Base-by-base conservation (phyloP, 140 eudicot species). In the Flaveria floridana region DNA sequence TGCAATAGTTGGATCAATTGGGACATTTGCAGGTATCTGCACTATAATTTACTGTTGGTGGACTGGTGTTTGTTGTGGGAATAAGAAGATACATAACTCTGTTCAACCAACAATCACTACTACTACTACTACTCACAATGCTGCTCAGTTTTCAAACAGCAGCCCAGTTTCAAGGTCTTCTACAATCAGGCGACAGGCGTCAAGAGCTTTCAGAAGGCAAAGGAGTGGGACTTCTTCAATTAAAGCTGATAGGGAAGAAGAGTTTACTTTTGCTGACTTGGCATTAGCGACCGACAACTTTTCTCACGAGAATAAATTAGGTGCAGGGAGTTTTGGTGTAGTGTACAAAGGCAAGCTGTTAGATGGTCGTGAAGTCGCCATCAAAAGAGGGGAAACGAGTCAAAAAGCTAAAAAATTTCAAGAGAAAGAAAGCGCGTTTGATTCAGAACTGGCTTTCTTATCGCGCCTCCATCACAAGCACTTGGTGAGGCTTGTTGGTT, bases 331-430 rank as follows among this genome's bases (percentile, higher is more conserved):
- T 70, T 95, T 88, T 42, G 99, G 99, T 7, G 87, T 95, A 10
- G 97, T 95, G 58, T 95, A 95, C 82, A 91, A 67, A 84, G 99
- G 99, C 4, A 95, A 95, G 28, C 77, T 95, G 25, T 28, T 82
- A 9, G 96, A 95, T 70, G 99, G 99, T 3, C 91, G 92, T 44
- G 99, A 91, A 78, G 99, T 95, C 8, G 99, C 99, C 4, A 91
- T 95, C 23, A 95, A 95, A 75, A 78, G 99, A 75, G 92, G 97
- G 3, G 97, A 95, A 47, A 79, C 90, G n/a, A 85, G 89, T 71
- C 83, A 76, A 8, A 90, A 70, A 37, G 74, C 85, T 8, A 95
- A 89, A 81, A 88, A 89, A 53, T 87, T 91, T 65, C 97, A 88
- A 86, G 98, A 93, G 73, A 88, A 93, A 71, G 99, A 95, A 81